Conservation (phyloP, 192 early-diverging fungal species). For the Podila minutissima region DNA sequence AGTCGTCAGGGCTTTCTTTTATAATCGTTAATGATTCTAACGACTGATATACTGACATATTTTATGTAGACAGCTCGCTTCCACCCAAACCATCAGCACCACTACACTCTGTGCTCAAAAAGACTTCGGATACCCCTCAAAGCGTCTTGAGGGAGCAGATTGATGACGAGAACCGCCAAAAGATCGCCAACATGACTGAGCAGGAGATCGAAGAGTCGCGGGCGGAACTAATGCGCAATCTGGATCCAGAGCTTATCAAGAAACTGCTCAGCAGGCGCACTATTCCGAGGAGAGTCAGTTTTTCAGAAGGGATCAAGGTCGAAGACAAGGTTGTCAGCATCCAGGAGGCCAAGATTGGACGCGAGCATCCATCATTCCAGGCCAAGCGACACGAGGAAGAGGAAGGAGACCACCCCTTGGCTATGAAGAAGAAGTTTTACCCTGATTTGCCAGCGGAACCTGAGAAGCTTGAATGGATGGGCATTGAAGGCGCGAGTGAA, state of each 20-base stretch:
- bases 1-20: not conserved
- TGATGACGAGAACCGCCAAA: constrained; percentile 61
- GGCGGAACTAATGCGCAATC: constrained; percentile 67
- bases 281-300: constrained; percentile 42
- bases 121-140: constrained; percentile 28
- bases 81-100: constrained; percentile 6
- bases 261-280: constrained; percentile 60
- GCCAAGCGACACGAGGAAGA: constrained; percentile 35
- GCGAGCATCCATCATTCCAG: constrained; percentile 19
- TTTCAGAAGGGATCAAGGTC: constrained; percentile 38
- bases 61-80: constrained; percentile 5
- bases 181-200: constrained; percentile 71
- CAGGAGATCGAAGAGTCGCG: constrained; percentile 77
- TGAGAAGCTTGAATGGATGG: constrained; percentile 79
- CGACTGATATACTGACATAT: not conserved
- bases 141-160: constrained; percentile 55
- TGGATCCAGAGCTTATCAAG: constrained; percentile 73
- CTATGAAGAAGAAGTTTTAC: constrained; percentile 64
- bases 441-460: constrained; percentile 61
- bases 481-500: constrained; percentile 35
- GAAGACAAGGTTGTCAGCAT: constrained; percentile 31
- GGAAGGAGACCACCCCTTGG: constrained; percentile 54
- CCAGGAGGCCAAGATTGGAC: constrained; percentile 24
- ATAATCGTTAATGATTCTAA: not conserved
- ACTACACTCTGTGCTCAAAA: constrained; percentile 44